These are phyloP conservation scores for Arthrobotrys sphaeroides DNA, from an alignment of 2,329 filamentous ascomycete genomes.

Conservation along the genomic window DNA sequence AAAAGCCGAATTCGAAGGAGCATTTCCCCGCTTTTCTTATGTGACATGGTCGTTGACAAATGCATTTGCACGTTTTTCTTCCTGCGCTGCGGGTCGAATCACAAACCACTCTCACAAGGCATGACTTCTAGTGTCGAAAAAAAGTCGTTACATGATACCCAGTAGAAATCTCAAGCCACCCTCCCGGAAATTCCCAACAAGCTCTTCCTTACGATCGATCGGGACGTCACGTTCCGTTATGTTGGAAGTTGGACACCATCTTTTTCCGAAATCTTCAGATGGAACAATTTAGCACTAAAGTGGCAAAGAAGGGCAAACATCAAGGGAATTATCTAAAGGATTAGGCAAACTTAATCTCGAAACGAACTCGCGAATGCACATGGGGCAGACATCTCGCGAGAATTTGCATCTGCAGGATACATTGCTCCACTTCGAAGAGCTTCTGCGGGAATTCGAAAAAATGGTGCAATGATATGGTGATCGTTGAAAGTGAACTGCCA, in stretches of 20 bases:
- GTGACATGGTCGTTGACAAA: constrained; percentile 11
- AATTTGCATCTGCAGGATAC: neutral
- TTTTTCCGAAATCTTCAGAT: neutral
- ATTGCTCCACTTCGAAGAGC: constrained; percentile 11
- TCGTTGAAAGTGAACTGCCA: neutral
- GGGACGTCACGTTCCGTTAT: constrained; percentile 40
- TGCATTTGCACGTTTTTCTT: constrained; percentile 34
- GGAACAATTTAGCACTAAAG: neutral
- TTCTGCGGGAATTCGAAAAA: constrained; percentile 15
- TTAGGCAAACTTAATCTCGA: constrained; percentile 33
- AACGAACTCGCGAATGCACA: constrained; percentile 1
- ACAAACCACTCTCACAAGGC: constrained; percentile 10
- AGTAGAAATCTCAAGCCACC: constrained; percentile 36
- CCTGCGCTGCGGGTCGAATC: constrained; percentile 41
- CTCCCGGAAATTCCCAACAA: constrained; percentile 18
- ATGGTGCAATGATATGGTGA: constrained; percentile 35
- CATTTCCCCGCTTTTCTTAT: constrained; percentile 18
- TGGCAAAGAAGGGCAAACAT: neutral
- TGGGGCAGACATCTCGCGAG: neutral
- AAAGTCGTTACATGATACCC: neutral
- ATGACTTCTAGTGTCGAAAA: neutral
- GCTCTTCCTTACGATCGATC: constrained; percentile 23
- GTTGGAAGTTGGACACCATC: constrained; percentile 22
- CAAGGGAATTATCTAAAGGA: neutral
- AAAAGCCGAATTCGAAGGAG: constrained; percentile 8